A percentile compares a stretch with the other conserved stretches of the same genome.
Evolutionary conservation across 2,329 filamentous ascomycete species (phyloP).

Genomic region (Dactylellina haptotyla): DNA sequence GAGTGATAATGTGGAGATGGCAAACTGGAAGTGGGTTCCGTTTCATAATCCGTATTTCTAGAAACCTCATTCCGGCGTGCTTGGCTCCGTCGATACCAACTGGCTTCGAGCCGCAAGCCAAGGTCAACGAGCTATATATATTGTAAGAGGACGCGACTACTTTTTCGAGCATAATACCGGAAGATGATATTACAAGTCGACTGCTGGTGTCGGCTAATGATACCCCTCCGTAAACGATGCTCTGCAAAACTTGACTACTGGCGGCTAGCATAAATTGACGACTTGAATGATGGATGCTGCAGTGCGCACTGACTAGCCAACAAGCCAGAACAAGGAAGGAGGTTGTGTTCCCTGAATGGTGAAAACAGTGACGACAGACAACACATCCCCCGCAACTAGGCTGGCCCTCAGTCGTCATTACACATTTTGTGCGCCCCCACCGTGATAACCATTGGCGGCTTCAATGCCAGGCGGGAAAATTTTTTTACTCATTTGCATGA

Average conservation of each 20-base stretch:
- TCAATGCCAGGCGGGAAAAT: neutral
- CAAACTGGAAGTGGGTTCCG: conserved; percentile 27
- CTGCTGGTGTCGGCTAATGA: too few relatives aligned
- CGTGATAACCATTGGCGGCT: neutral
- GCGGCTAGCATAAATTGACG: neutral
- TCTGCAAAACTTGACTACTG: too few relatives aligned
- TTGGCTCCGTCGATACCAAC: conserved; percentile 31
- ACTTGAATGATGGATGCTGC: neutral
- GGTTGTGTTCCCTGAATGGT: neutral
- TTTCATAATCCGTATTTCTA: conserved; percentile 44
- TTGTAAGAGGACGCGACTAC: neutral
- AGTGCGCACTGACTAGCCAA: too few relatives aligned
- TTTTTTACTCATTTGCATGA: neutral
- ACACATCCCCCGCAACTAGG: neutral
- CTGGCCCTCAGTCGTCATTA: conserved; percentile 8
- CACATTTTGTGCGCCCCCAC: neutral
- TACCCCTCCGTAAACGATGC: too few relatives aligned
- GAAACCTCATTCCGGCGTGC: conserved; percentile 37
- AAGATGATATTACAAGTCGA: too few relatives aligned
- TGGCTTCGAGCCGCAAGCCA: conserved; percentile 23
- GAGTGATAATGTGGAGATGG: conserved; percentile 34
- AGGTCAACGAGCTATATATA: conserved; percentile 12
- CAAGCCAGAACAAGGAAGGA: neutral
- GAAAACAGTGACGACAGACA: conserved; percentile 9
- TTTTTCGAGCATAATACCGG: too few relatives aligned